Conservation (phyloP, 2,329 filamentous ascomycete genomes). For the Alternaria sp. region DNA sequence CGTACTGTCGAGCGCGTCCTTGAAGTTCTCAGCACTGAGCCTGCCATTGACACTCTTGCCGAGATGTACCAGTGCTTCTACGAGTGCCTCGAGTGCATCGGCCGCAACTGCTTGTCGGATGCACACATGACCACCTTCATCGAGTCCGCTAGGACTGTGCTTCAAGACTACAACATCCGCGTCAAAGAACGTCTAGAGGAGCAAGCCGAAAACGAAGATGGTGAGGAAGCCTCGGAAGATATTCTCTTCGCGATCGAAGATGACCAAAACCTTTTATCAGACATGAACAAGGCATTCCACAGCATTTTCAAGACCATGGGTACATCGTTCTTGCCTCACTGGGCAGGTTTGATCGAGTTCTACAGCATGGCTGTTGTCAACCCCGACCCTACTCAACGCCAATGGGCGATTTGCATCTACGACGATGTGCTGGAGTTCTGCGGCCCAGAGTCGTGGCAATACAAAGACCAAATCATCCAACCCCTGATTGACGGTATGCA, state of each 20-base stretch:
- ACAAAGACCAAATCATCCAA: conserved; percentile 84
- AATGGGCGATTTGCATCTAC: conserved; percentile 99
- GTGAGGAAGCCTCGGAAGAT: conserved; percentile 88
- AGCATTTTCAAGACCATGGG: conserved; percentile 98
- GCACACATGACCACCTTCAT: conserved; percentile 89
- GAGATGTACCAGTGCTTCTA: conserved; percentile 99
- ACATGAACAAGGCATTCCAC: conserved; percentile 99
- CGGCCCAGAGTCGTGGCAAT: conserved; percentile 85
- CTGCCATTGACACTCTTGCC: conserved; percentile 92
- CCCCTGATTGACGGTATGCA: conserved; percentile 87
- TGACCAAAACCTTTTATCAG: conserved; percentile 92
- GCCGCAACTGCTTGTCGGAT: conserved; percentile 79
- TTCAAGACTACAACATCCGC: conserved; percentile 91
- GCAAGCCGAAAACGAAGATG: conserved; percentile 82
- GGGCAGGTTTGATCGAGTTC: conserved; percentile 84
- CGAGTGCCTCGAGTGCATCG: conserved; percentile 93
- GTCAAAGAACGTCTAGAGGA: conserved; percentile 87
- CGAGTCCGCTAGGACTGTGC: conserved; percentile 80
- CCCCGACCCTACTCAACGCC: conserved; percentile 85
- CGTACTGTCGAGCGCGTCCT: conserved; percentile 88
- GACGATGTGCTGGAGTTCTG: conserved; percentile 99
- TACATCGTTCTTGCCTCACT: conserved; percentile 80
- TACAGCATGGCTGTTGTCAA: conserved; percentile 87
- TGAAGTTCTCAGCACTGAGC: conserved; percentile 91
- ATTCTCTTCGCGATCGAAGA: conserved; percentile 92